Base-by-base conservation (phyloP, 768 basidiomycete species). In the Calvatia gigantea region DNA sequence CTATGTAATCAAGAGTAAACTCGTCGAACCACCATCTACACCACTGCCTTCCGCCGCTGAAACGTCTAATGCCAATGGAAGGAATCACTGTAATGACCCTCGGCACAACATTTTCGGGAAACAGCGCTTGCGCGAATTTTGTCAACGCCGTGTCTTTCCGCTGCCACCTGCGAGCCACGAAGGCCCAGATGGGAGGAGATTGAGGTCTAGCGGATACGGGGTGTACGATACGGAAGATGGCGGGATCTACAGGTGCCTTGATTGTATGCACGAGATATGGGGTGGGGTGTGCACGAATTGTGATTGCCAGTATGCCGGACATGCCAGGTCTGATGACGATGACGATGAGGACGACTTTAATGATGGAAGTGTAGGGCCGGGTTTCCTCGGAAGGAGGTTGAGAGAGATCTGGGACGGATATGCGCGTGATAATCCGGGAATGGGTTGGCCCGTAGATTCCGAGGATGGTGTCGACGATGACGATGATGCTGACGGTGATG, bases 241-340 rank as follows among this genome's bases (percentile, higher is more conserved):
- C 8, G 86, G 84, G 1, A 76, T 92, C n/a, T 86, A 83, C 63
- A 79, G 90, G 15, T 93, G 91, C 65, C 63, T 83, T 14, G 84
- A 85, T 39, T 92, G 89, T 60, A 78, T 84, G 75, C 83, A 91
- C 63, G 91, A 93, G 69, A 87, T 93, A 57, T 83, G 78, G 80
- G 82, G 75, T 57, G 87, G 86, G 1, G 65, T 75, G 19, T 93
- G 91, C 63, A 76, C 82, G 3, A 63, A 64, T 9, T 92, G 91
- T 60, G 73, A 78, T 27, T 77, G 87, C 31, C 67, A 66, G 17
- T 90, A 89, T 62, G 73, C 72, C 2, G 86, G 81, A 1, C 86
- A 87, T 45, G 67, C 62, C 11, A 64, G 64, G 4, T 71, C 63
- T 5, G 66, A 73, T 19, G 73, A 71, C 27, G 75, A 73, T 7